Percentiles rank a stretch among this genome's conserved stretches.
These are phyloP conservation scores for Chiua sp. DNA, from an alignment of 1,284 basidiomycete species.

Conservation along the genomic window DNA sequence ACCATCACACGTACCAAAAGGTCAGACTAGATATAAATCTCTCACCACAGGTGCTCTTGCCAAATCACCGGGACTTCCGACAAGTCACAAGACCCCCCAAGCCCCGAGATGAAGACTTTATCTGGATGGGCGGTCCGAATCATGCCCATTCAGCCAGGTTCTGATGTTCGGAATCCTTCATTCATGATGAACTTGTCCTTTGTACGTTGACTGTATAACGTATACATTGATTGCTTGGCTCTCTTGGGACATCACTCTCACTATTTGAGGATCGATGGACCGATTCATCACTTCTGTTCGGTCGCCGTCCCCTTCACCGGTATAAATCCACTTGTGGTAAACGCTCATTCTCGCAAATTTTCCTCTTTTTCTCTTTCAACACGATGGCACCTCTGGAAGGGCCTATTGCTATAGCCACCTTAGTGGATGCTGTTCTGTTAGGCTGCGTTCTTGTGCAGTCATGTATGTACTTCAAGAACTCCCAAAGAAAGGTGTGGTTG, in stretches of 20 bases:
- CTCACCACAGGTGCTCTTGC: too few species aligned
- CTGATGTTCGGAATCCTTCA: slow-evolving; percentile 19
- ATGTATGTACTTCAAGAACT: slow-evolving; percentile 31
- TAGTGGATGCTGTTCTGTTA: slow-evolving; percentile 29
- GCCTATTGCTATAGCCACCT: slow-evolving; percentile 27
- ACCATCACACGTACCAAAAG: too few species aligned
- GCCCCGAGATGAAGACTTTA: slow-evolving; percentile 24
- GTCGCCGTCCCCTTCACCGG: slow-evolving; percentile 4
- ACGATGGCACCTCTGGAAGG: slow-evolving; percentile 32
- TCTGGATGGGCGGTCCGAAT: slow-evolving; percentile 9
- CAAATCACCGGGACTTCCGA: too few species aligned
- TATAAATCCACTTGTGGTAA: slow-evolving; percentile 17
- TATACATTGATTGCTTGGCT: slow-evolving; percentile 5
- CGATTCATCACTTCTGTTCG: slow-evolving; percentile 12
- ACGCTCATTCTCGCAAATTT: background rate
- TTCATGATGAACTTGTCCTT: background rate
- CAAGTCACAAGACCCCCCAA: slow-evolving; percentile 10
- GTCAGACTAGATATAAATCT: too few species aligned
- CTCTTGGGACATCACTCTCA: slow-evolving; percentile 1
- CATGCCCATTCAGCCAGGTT: slow-evolving; percentile 14
- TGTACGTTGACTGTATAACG: slow-evolving; percentile 21
- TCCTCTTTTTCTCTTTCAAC: slow-evolving; percentile 1
- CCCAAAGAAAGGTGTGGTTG: slow-evolving; percentile 13
- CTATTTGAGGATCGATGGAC: slow-evolving; percentile 12
- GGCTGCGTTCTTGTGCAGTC: slow-evolving; percentile 32